Evolutionary conservation across 352 stramenopile genomes (phyloP), one percentile per base, ranked within the genome.

Genomic region (Phytophthora melonis): DNA sequence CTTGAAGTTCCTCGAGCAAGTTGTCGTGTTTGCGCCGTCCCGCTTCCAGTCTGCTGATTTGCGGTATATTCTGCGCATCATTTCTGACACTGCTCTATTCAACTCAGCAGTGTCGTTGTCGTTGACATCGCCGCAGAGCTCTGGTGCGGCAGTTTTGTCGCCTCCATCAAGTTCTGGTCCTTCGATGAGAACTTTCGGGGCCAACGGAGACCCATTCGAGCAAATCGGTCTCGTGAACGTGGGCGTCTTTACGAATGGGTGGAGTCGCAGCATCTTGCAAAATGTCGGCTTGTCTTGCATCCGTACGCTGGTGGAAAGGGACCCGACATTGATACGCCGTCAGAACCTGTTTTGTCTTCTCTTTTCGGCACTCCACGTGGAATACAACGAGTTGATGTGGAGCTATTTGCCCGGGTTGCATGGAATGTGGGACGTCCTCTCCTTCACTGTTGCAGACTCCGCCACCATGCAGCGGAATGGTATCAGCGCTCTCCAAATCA

Each of bases 1-100:
- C 54, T 82, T 94, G 39, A 88, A 85, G 54, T 95, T 95, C 30
- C 66, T 96, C 36, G 86, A 96, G 69, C 90, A 97, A 81, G 74
- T 97, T 5, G 86, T 94, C 1, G 86, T 96, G 39, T 94, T 96
- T 58, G 86, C 86, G 23, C 90, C 90, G 0, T 75, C 75, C 10
- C 77, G 83, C 18, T 93, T 95, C 52, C 83, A 84, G 41, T 66
- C 59, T 25, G 69, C 55, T 30, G 82, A 95, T 67, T 75, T 95
- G 45, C 65, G 65, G 54, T 90, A 91, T 57, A 87, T 93, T 49
- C 77, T 95, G 5, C 73, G 74, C 21, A 80, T 92, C 49, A 58
- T 93, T 18, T 91, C 86, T 1, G 86, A 90, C 60, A 77, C 71
- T 19, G 76, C 76, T 41, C 14, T 82, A 25, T 23, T 82, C 23